These are phyloP conservation scores for Fusarium mexicanum DNA, from an alignment of 2,329 filamentous ascomycete species.

Conservation along the genomic window DNA sequence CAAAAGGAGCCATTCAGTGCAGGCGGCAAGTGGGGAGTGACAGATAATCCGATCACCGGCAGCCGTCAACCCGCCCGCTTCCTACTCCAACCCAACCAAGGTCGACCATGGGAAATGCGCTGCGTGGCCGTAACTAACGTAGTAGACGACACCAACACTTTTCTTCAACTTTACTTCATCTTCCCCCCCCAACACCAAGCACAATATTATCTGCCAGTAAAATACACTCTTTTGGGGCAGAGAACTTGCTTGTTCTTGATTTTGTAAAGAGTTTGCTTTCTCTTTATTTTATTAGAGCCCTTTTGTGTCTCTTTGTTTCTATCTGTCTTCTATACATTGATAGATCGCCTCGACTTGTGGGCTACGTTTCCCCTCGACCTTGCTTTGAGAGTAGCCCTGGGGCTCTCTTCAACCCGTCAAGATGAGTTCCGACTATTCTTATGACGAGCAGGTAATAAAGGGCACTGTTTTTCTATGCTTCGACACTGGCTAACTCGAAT, in stretches of 20 bases:
- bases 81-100: not conserved
- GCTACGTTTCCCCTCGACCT: conserved; percentile 27
- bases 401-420: conserved; percentile 55
- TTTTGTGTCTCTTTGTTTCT: conserved; percentile 23
- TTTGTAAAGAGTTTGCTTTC: conserved; percentile 7
- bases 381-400: conserved; percentile 45
- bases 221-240: conserved; percentile 30
- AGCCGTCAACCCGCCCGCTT: conserved; percentile 26
- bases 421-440: conserved; percentile 96
- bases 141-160: conserved; percentile 3
- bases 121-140: conserved; percentile 45
- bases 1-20: conserved; percentile 22
- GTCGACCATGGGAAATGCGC: conserved; percentile 29
- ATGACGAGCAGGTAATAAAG: conserved; percentile 82
- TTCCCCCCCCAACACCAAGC: conserved; percentile 6
- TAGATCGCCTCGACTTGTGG: conserved; percentile 17
- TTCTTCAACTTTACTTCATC: conserved; percentile 14
- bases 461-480: not conserved
- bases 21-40: conserved; percentile 40
- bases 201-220: conserved; percentile 14
- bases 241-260: conserved; percentile 7
- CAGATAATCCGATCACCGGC: conserved; percentile 49
- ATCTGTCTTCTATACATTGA: conserved; percentile 1
- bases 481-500: conserved; percentile 3
- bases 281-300: conserved; percentile 1